Evolutionary conservation across 805 yeast species (phyloP).

Genomic region (Yamadazyma akitaensis): DNA sequence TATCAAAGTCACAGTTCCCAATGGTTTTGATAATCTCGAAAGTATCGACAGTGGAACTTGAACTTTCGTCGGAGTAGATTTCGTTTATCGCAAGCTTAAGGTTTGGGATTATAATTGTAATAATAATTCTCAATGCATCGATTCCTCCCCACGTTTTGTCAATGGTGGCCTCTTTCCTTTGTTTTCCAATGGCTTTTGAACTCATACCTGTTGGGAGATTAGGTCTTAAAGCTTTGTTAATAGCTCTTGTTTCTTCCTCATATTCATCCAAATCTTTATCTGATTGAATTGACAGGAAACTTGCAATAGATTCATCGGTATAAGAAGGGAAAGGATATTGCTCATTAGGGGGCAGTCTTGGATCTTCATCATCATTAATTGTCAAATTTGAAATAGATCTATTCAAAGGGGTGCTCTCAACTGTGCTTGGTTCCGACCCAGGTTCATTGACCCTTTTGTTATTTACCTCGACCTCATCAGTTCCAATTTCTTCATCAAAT

Average conservation of each 20-base stretch:
- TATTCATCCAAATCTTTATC: constrained; percentile 2
- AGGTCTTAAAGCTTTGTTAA: constrained; percentile 45
- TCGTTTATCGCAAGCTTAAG: constrained; percentile 27
- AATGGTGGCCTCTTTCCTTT: constrained; percentile 48
- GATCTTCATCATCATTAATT: constrained; percentile 6
- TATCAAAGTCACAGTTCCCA: constrained; percentile 32
- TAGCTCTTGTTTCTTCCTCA: constrained; percentile 19
- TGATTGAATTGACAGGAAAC: neutral
- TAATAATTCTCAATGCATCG: constrained; percentile 43
- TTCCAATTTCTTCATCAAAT: constrained; percentile 10
- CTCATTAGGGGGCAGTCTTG: neutral
- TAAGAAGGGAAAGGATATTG: neutral
- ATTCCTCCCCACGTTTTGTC: constrained; percentile 56
- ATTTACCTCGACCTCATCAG: constrained; percentile 7
- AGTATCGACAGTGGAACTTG: constrained; percentile 20
- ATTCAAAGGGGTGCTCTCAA: constrained; percentile 2
- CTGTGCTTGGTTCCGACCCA: neutral
- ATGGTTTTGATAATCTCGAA: constrained; percentile 39
- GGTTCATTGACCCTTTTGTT: neutral
- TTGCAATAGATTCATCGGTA: neutral
- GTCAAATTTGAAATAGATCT: constrained; percentile 1
- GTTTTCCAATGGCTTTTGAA: constrained; percentile 49
- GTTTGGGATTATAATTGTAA: constrained; percentile 38
- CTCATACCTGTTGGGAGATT: constrained; percentile 62
- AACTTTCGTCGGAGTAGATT: constrained; percentile 20